Conservation (phyloP, 176 grass and related monocot genomes). For the Oryza coarctata region DNA sequence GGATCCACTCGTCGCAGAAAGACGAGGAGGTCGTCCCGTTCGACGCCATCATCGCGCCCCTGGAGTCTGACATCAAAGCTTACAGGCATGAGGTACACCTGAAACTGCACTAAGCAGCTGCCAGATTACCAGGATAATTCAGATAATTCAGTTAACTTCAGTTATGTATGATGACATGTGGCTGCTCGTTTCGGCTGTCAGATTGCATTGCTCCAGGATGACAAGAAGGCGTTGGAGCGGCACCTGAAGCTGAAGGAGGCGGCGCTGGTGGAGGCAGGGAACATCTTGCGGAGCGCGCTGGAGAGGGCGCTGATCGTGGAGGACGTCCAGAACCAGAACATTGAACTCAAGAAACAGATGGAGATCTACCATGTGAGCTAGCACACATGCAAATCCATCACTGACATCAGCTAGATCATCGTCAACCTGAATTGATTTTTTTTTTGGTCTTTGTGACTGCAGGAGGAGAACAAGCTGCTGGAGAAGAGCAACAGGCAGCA, state of each 20-base stretch:
- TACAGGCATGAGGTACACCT: slow-evolving; percentile 69
- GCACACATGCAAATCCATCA: neutral
- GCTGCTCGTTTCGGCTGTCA: slow-evolving; percentile 3
- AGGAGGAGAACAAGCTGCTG: slow-evolving; percentile 88
- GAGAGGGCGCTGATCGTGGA: slow-evolving; percentile 89
- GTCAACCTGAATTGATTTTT: neutral
- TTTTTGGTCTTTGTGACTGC: neutral
- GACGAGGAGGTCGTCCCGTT: slow-evolving; percentile 78
- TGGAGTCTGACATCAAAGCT: slow-evolving; percentile 82
- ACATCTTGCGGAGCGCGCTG: slow-evolving; percentile 64
- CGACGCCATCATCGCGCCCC: slow-evolving; percentile 69
- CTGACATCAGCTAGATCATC: neutral
- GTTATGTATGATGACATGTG: neutral
- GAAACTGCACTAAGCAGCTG: neutral
- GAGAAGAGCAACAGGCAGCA: slow-evolving; percentile 81
- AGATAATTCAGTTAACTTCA: too few relatives aligned
- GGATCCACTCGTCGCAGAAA: slow-evolving; percentile 66
- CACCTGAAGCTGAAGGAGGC: slow-evolving; percentile 77
- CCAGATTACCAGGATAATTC: too few relatives aligned
- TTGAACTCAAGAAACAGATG: slow-evolving; percentile 75
- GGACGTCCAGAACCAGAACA: slow-evolving; percentile 81
- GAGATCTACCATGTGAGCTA: slow-evolving; percentile 77
- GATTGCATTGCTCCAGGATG: slow-evolving; percentile 84
- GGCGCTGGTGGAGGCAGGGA: slow-evolving; percentile 78
- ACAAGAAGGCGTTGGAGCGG: slow-evolving; percentile 79